Percentiles rank a stretch among this genome's conserved stretches.
These are phyloP conservation scores for Clathrospora elynae DNA, from an alignment of 2,329 filamentous ascomycete genomes.

Conservation along the genomic window DNA sequence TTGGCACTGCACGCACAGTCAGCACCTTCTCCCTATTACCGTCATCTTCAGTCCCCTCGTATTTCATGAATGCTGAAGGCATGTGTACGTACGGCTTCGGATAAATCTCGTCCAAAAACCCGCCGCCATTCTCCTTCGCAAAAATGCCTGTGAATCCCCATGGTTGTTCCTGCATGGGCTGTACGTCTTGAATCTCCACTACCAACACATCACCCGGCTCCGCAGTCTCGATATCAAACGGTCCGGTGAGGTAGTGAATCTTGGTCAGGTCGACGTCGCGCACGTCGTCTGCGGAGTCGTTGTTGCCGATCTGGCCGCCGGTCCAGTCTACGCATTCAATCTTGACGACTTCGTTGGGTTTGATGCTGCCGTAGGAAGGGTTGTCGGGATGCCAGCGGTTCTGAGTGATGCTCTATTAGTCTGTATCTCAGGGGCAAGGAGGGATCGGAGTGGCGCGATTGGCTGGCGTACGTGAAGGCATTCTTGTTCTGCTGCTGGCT, in stretches of 20 bases:
- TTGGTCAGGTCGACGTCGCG: slow-evolving; percentile 81
- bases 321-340: slow-evolving; percentile 87
- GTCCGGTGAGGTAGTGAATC: slow-evolving; percentile 86
- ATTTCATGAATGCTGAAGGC: neutral
- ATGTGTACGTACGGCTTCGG: slow-evolving; percentile 69
- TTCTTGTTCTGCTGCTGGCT: slow-evolving; percentile 70
- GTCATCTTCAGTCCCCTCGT: neutral
- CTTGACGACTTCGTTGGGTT: slow-evolving; percentile 85
- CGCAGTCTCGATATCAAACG: slow-evolving; percentile 83
- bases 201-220: slow-evolving; percentile 83
- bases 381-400: slow-evolving; percentile 94
- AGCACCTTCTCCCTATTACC: neutral
- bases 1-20: slow-evolving; percentile 60
- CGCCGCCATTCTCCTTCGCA: slow-evolving; percentile 78
- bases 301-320: slow-evolving; percentile 80
- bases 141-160: slow-evolving; percentile 94
- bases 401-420: slow-evolving; percentile 54
- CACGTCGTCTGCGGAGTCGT: slow-evolving; percentile 87
- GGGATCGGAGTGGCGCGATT: neutral
- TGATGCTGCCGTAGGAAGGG: slow-evolving; percentile 72
- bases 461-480: slow-evolving; percentile 68
- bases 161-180: slow-evolving; percentile 81
- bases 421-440: neutral
- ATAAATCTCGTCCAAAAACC: slow-evolving; percentile 86
- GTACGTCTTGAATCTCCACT: slow-evolving; percentile 91